These are phyloP conservation scores for Arthonia radiata DNA, from an alignment of 495 filamentous ascomycete species.

Conservation along the genomic window DNA sequence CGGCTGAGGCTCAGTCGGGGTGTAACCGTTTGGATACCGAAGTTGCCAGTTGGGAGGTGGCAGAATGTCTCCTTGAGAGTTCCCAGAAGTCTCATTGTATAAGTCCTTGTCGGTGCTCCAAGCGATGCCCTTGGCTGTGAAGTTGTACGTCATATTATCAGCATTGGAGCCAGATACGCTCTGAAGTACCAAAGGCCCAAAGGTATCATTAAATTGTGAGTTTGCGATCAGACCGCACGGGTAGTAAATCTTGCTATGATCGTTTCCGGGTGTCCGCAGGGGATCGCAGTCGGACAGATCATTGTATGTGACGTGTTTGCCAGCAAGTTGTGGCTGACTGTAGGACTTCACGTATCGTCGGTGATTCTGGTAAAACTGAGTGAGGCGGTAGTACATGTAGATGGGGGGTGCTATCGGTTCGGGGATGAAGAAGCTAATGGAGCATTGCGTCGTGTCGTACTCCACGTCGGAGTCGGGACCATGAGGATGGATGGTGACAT, in stretches of 20 bases:
- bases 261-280: slow-evolving; percentile 28
- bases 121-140: slow-evolving; percentile 58
- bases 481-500: too few species aligned
- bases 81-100: slow-evolving; percentile 44
- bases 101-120: slow-evolving; percentile 65
- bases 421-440: slow-evolving; percentile 50
- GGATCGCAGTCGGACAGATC: slow-evolving; percentile 60
- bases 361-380: slow-evolving; percentile 99
- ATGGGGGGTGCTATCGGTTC: slow-evolving; percentile 56
- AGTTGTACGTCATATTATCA: slow-evolving; percentile 27
- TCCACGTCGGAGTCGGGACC: slow-evolving; percentile 6
- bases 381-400: slow-evolving; percentile 77
- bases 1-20: slow-evolving; percentile 31
- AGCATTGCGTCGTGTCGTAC: slow-evolving; percentile 26
- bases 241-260: slow-evolving; percentile 47
- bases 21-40: slow-evolving; percentile 20
- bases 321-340: slow-evolving; percentile 58
- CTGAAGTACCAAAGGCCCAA: slow-evolving; percentile 29
- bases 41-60: slow-evolving; percentile 70
- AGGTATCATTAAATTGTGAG: slow-evolving; percentile 92
- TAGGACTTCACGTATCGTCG: slow-evolving; percentile 83
- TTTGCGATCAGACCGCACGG: slow-evolving; percentile 94
- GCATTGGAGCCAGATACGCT: neutral
- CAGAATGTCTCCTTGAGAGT: slow-evolving; percentile 35
- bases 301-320: slow-evolving; percentile 31